Base-by-base conservation (phyloP, 352 stramenopile species). In the Aphanomyces astaci region DNA sequence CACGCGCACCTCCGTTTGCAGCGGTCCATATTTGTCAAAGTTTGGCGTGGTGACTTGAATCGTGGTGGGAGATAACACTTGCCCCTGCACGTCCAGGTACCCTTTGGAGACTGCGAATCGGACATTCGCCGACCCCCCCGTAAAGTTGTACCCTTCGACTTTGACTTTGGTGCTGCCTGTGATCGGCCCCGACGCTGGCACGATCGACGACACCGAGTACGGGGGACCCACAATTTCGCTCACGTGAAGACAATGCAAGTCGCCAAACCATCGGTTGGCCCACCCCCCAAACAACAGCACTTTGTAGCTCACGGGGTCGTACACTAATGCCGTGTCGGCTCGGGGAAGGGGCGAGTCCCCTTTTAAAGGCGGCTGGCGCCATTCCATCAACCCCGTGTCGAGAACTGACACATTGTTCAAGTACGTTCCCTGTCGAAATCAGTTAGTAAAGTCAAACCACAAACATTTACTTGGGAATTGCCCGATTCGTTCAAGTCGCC, bases 251-350 rank as follows among this genome's bases (percentile, higher is more conserved):
- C 97, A 79, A 65, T 92, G 81, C 22, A 97, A 78, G 49, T 98
- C 88, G 63, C 94, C 91, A 67, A 96, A 95, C 96, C 96, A 99
- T 46, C 87, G 87, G 63, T 98, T 98, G 3, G 92, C 93, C 96
- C 96, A 99, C 32, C 96, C 96, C 28, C 96, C 96, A 65, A 98
- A 99, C 57, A 98, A 81, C 36, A 98, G 78, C 64, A 98, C 77
- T 72, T 88, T 77, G 49, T 95, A 97, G 31, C 82, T 88, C 32
- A 82, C 84, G 46, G 80, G 78, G 71, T 98, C 96, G 71, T 98
- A 98, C 3, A 95, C 89, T 73, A 98, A 95, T 17, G 87, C 82
- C 22, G 94, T 96, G 75, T 99, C 96, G 2, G 93, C 88, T 24
- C 96, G 89, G 10, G 94, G 84, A 19, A 80, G 82, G 13, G 96